Evolutionary conservation across 371 early-diverging fungal species (phyloP), one percentile per base, ranked within the genome.

Genomic region (Nosema granulosis): DNA sequence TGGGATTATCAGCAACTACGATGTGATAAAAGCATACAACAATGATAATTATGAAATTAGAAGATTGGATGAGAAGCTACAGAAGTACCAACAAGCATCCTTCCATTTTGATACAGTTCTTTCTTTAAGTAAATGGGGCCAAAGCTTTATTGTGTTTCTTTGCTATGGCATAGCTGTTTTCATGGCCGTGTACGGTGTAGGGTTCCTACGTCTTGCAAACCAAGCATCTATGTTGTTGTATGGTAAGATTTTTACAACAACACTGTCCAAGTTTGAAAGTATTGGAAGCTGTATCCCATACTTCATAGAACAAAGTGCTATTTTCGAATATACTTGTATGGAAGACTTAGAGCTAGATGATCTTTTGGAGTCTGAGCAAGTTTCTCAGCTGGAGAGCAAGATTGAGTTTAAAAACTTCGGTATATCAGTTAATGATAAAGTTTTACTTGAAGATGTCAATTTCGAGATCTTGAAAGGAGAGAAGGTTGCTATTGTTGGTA

Each of bases 401-500:
- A 66, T 66, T 26, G 2, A 66, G 49, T 66, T 66, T 66, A 66
- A 66, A 66, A 16, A 66, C 18, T 66, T 66, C 22, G 16, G 38
- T 18, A 43, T 66, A 49, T 24, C 13, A 35, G 28, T 66, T 1
- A 65, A 65, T 20, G 65, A 63, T 35, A 37, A 51, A 29, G 28
- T 62, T 32, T 13, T 95, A 50, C 90, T 94, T 71, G 87, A 88
- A 20, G 89, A 90, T 32, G 81, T 94, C 74, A 87, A 88, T 70
- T 82, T 94, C 29, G 82, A 87, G 49, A 89, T 91, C 49, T 62
- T 77, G 0, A 80, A 80, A 68, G 83, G 83, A n/a, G 87, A 87
- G 18, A 84, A 84, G 76, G 67, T 87, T 3, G 84, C 84, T 84
- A 88, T 99, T 18, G 91, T 96, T 18, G 99, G 99, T 75, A 90